Base-by-base conservation (phyloP, 371 early-diverging fungal species). In the Mortierella sp. region DNA sequence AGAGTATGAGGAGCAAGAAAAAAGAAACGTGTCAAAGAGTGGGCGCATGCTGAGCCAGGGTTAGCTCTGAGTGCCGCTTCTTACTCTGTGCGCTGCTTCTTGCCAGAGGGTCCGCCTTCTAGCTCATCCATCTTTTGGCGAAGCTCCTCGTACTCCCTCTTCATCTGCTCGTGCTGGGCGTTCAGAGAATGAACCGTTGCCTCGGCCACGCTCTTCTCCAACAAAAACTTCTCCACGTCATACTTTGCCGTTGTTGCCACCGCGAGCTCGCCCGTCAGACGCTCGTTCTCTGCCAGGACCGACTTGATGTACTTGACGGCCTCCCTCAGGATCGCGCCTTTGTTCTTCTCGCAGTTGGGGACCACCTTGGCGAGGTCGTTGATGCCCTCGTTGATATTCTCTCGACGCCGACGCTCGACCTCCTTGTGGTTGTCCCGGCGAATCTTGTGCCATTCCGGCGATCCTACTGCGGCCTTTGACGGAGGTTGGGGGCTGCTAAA, bases 351-450 rank as follows among this genome's bases (percentile, higher is more conserved):
- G 45, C 91, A 89, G 13, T 93, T 94, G 4, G 97, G 97, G 6
- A 98, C 90, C 22, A 98, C 86, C 53, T 90, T 87, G 7, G 95
- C 94, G 50, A 98, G 79, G 34, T 93, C 93, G 48, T 90, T 92
- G 73, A 98, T 97, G 0, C 96, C 96, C 10, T 92, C 91, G 76
- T 96, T 97, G 85, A 98, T 98, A 1, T 92, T 92, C 78, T 97
- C 97, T 52, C 98, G 92, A 65, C 98, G 93, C 52, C 95, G 91
- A 47, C 96, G 89, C 84, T 98, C 98, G 5, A 98, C 96, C 72
- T 95, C 93, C 87, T 97, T 97, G 86, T 97, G 98, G 79, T 92
- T 96, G 72, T 96, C 94, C 14, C 94, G 89, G 50, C 96, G 94
- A 68, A 88, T 71, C 29, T 89, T 87, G 71, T 94, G 90, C 97